These are phyloP conservation scores for Hypomontagnella submonticulosa DNA, from an alignment of 495 filamentous ascomycete genomes.

Conservation along the genomic window DNA sequence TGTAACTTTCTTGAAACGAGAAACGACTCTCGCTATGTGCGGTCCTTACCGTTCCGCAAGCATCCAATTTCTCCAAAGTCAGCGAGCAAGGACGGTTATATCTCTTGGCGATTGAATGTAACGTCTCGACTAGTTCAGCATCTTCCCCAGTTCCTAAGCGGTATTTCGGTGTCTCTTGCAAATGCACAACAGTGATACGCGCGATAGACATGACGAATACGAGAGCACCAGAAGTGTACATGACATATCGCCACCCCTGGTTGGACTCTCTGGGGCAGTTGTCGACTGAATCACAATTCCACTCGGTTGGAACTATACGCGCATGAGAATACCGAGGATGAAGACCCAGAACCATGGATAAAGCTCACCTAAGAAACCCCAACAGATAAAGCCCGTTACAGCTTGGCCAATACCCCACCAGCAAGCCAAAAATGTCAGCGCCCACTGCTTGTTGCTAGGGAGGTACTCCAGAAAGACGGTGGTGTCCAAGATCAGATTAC, in stretches of 20 bases:
- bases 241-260: slow-evolving; percentile 86
- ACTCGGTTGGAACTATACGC: slow-evolving; percentile 51
- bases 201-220: slow-evolving; percentile 73
- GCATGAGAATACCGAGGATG: slow-evolving; percentile 46
- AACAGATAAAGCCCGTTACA: slow-evolving; percentile 77
- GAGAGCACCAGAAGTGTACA: slow-evolving; percentile 71
- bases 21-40: slow-evolving; percentile 57
- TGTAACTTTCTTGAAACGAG: slow-evolving; percentile 60
- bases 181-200: slow-evolving; percentile 73
- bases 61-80: slow-evolving; percentile 68
- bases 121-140: slow-evolving; percentile 66
- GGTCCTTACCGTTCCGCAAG: slow-evolving; percentile 57
- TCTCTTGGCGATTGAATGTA: slow-evolving; percentile 69
- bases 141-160: slow-evolving; percentile 73
- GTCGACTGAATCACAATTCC: slow-evolving; percentile 68
- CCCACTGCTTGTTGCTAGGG: slow-evolving; percentile 78
- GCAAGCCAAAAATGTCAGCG: slow-evolving; percentile 76
- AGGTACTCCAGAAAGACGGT: slow-evolving; percentile 84
- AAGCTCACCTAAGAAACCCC: slow-evolving; percentile 75
- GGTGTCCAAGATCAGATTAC: slow-evolving; percentile 76
- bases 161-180: slow-evolving; percentile 79
- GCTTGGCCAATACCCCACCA: slow-evolving; percentile 84
- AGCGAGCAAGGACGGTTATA: slow-evolving; percentile 72
- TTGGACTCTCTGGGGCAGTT: slow-evolving; percentile 71
- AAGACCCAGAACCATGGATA: slow-evolving; percentile 34